Evolutionary conservation across 2,329 filamentous ascomycete genomes (phyloP).

Genomic region (Verticillium albo-atrum): DNA sequence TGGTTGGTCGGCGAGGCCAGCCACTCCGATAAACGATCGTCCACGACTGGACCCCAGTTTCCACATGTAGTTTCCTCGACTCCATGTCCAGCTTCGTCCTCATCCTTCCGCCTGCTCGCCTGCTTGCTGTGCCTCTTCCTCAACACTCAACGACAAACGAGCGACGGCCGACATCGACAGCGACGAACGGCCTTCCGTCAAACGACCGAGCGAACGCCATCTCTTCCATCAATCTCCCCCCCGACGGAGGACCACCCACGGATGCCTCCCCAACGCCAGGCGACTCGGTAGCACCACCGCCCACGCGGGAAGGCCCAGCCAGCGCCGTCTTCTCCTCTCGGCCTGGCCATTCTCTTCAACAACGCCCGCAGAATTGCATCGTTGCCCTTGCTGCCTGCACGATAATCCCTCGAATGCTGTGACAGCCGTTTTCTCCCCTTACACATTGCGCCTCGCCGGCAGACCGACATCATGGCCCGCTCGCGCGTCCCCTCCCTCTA

Average conservation of each 20-base stretch:
- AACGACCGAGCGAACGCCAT: background rate
- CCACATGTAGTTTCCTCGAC: too few relatives aligned
- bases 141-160: background rate
- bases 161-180: background rate
- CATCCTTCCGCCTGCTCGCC: background rate
- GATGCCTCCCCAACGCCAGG: background rate
- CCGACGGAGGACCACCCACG: background rate
- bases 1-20: background rate
- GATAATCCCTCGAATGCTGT: background rate
- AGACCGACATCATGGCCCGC: conserved; percentile 9
- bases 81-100: background rate
- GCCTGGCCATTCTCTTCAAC: background rate
- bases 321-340: background rate
- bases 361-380: too few relatives aligned
- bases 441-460: background rate
- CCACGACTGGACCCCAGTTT: background rate
- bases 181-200: background rate
- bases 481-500: conserved; percentile 11
- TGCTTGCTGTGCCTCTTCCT: background rate
- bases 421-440: background rate
- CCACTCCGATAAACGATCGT: background rate
- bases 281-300: background rate
- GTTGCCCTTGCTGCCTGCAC: background rate
- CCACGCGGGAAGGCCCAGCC: background rate
- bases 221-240: background rate